These are phyloP conservation scores for Artomyces pyxidatus DNA, from an alignment of 768 basidiomycete genomes.

Conservation along the genomic window DNA sequence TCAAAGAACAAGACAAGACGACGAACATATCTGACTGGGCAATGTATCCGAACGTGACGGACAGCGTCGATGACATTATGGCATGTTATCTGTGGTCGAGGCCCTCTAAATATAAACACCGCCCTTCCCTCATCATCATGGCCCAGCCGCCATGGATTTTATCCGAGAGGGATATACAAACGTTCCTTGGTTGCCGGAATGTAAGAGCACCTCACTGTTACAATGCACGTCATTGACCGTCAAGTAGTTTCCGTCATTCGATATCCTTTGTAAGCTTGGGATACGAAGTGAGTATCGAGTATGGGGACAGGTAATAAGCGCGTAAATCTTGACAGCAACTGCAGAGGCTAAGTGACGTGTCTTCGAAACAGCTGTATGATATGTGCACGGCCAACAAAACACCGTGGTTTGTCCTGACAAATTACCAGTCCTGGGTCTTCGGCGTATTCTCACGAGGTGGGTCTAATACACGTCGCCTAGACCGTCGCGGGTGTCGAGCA, in stretches of 20 bases:
- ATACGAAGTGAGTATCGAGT: conserved; percentile 9
- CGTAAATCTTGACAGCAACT: background rate
- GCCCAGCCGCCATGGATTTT: conserved; percentile 14
- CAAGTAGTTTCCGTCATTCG: conserved; percentile 10
- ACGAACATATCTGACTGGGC: no score
- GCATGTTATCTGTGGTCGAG: no score
- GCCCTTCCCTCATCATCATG: conserved; percentile 9
- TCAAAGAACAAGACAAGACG: no score
- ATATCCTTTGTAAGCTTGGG: background rate
- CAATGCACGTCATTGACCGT: background rate
- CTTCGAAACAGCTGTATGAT: conserved; percentile 13
- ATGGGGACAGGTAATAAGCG: conserved; percentile 12
- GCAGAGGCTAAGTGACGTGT: background rate
- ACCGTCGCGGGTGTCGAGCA: no score
- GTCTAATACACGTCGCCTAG: background rate
- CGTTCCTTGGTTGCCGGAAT: background rate
- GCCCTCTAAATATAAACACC: no score
- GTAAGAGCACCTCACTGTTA: background rate
- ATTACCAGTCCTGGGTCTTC: conserved; percentile 19
- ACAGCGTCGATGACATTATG: no score
- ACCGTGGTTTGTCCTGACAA: conserved; percentile 18
- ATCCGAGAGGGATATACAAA: background rate
- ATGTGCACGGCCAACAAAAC: conserved; percentile 13
- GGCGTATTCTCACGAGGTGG: conserved; percentile 17
- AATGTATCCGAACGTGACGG: no score